A percentile compares a stretch with the other conserved stretches of the same genome.
Evolutionary conservation across 2,329 filamentous ascomycete genomes (phyloP).

Genomic region (Aspergillus tubingensis): DNA sequence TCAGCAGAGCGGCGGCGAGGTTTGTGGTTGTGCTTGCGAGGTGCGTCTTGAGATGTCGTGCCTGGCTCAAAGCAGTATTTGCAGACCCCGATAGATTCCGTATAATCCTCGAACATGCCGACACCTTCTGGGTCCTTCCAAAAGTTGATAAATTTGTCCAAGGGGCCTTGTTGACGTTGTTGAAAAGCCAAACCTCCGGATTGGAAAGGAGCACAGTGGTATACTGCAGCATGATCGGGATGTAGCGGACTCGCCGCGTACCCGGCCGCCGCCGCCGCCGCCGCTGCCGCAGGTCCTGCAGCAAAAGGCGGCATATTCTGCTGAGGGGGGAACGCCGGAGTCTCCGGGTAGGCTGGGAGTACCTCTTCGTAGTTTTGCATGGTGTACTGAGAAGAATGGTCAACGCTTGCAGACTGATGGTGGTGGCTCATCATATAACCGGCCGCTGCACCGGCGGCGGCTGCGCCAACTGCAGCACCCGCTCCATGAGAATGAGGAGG

Average conservation of each 20-base stretch:
- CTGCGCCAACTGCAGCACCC: conserved; percentile 39
- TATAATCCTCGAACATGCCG: conserved; percentile 67
- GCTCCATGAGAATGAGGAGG: conserved; percentile 35
- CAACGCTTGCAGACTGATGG: conserved; percentile 32
- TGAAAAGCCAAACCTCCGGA: conserved; percentile 48
- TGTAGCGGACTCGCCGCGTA: conserved; percentile 42
- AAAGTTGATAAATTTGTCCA: conserved; percentile 60
- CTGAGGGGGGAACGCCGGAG: conserved; percentile 12
- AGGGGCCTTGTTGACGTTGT: conserved; percentile 58
- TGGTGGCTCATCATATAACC: conserved; percentile 44
- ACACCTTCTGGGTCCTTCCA: conserved; percentile 67
- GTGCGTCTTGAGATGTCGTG: conserved; percentile 58
- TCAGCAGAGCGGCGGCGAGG: conserved; percentile 49
- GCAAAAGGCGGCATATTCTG: conserved; percentile 13
- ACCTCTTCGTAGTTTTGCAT: conserved; percentile 33
- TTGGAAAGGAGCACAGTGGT: conserved; percentile 30
- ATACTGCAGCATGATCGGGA: conserved; percentile 33
- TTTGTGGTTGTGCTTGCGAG: conserved; percentile 61
- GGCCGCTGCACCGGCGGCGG: conserved; percentile 45
- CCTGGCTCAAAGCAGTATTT: conserved; percentile 66
- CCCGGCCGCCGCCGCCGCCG: conserved; percentile 36
- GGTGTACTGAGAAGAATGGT: conserved; percentile 34
- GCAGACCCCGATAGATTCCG: conserved; percentile 66
- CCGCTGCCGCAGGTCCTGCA: conserved; percentile 20
- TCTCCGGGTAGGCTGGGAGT: conserved; percentile 14